These are phyloP conservation scores for Leccinum subrobustum DNA, from an alignment of 1,284 basidiomycete genomes.

Conservation along the genomic window DNA sequence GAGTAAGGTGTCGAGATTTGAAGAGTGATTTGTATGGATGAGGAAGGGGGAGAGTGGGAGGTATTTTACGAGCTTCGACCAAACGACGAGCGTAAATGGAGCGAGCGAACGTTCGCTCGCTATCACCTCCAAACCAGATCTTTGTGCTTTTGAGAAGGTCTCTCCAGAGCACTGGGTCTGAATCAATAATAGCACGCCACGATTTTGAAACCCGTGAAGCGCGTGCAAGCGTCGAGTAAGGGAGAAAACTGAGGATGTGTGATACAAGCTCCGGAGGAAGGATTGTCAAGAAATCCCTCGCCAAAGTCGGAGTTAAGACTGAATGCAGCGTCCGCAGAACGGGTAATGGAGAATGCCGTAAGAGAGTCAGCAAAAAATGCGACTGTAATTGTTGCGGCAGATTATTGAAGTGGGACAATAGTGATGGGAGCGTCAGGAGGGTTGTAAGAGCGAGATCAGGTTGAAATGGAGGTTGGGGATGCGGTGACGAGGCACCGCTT, in stretches of 20 bases:
- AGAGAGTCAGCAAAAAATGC: constrained; percentile 79
- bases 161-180: constrained; percentile 82
- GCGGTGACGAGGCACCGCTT: constrained; percentile 67
- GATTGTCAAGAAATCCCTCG: constrained; percentile 84
- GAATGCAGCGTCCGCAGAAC: constrained; percentile 82
- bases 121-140: constrained; percentile 83
- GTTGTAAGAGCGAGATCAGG: constrained; percentile 77
- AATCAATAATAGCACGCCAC: constrained; percentile 83
- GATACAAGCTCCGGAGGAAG: constrained; percentile 85
- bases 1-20: constrained; percentile 79
- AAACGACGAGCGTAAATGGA: constrained; percentile 60
- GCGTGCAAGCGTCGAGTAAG: constrained; percentile 73
- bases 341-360: constrained; percentile 81
- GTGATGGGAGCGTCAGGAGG: constrained; percentile 73
- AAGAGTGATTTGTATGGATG: constrained; percentile 87
- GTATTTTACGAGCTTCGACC: constrained; percentile 41
- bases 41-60: constrained; percentile 56
- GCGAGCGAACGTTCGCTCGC: constrained; percentile 67
- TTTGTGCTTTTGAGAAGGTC: constrained; percentile 74
- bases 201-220: constrained; percentile 79
- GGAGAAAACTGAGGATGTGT: constrained; percentile 75
- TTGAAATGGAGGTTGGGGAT: constrained; percentile 67
- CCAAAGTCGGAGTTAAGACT: constrained; percentile 79
- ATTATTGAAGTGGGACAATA: constrained; percentile 71
- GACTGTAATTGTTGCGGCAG: constrained; percentile 78